Percentiles rank a stretch among this genome's conserved stretches.
phyloP scores from a whole-genome alignment of 2,329 filamentous ascomycete genomes.

The Penicillium concentricum region DNA sequence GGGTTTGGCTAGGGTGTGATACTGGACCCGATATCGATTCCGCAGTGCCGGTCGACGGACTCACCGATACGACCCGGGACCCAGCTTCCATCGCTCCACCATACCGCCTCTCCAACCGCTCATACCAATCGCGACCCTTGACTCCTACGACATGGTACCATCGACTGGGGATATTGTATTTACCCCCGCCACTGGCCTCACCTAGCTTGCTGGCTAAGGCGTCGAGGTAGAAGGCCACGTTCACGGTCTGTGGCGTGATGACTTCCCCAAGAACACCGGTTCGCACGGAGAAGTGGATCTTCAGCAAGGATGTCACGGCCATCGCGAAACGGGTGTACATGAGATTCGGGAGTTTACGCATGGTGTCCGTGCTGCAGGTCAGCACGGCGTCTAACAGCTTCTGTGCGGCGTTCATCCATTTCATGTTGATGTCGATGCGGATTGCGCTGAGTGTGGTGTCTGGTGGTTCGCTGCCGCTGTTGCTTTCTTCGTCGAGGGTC shows the following conservation, averaged over 20 bases:
- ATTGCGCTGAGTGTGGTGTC: constrained; percentile 30
- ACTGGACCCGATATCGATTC: constrained; percentile 3
- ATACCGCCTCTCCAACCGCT: constrained; percentile 28
- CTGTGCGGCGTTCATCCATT: constrained; percentile 39
- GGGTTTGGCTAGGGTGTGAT: background rate
- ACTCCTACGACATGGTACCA: constrained; percentile 35
- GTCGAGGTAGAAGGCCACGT: constrained; percentile 33
- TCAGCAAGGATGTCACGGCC: constrained; percentile 35
- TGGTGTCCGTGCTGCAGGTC: constrained; percentile 32
- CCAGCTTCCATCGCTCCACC: constrained; percentile 5
- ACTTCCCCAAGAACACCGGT: constrained; percentile 33
- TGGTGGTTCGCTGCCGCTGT: constrained; percentile 10
- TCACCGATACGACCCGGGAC: constrained; percentile 7
- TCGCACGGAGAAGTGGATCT: constrained; percentile 36
- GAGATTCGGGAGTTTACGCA: constrained; percentile 36
- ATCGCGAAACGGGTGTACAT: constrained; percentile 34
- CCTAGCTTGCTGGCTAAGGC: constrained; percentile 29
- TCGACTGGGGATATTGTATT: constrained; percentile 35
- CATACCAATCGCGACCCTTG: constrained; percentile 35
- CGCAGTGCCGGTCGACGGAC: constrained; percentile 16
- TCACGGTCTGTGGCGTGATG: constrained; percentile 30
- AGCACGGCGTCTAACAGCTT: constrained; percentile 34
- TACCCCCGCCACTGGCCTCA: constrained; percentile 33
- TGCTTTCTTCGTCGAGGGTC: constrained; percentile 16
- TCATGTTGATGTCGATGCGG: constrained; percentile 38